Evolutionary conservation across 768 basidiomycete species (phyloP).

Genomic region (Kwoniella sp.): DNA sequence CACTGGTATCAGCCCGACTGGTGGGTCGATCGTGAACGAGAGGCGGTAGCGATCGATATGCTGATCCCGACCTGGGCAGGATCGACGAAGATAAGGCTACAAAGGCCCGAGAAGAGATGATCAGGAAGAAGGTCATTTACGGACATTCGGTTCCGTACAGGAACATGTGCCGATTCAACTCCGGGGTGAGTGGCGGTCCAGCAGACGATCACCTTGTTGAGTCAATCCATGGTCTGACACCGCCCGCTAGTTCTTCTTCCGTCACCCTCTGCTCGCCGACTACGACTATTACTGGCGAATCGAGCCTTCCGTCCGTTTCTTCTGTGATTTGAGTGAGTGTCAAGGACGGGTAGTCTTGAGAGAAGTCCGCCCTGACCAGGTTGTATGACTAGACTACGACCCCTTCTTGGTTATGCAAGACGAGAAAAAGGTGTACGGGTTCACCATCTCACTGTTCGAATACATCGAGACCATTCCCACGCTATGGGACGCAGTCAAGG

Average conservation of each 20-base stretch:
- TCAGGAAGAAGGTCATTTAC: slow-evolving; percentile 59
- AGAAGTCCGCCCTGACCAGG: slow-evolving; percentile 1
- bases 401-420: slow-evolving; percentile 78
- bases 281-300: slow-evolving; percentile 89
- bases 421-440: slow-evolving; percentile 79
- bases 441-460: slow-evolving; percentile 73
- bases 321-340: slow-evolving; percentile 60
- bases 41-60: not conserved
- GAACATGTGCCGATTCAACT: slow-evolving; percentile 95
- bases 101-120: slow-evolving; percentile 61
- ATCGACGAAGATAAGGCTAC: slow-evolving; percentile 70
- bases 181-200: slow-evolving; percentile 59
- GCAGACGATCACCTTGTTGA: not conserved
- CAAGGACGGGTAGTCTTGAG: slow-evolving; percentile 7
- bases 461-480: slow-evolving; percentile 75
- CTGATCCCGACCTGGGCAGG: slow-evolving; percentile 36
- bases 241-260: slow-evolving; percentile 68
- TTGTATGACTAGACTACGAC: slow-evolving; percentile 55
- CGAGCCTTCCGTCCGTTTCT: slow-evolving; percentile 77
- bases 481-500: slow-evolving; percentile 70
- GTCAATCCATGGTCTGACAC: no score
- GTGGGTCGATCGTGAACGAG: slow-evolving; percentile 16
- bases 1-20: slow-evolving; percentile 72
- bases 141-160: slow-evolving; percentile 61
- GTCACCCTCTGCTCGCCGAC: slow-evolving; percentile 67